Base-by-base conservation (phyloP, 2,329 filamentous ascomycete genomes). In the Ramularia endophylla region DNA sequence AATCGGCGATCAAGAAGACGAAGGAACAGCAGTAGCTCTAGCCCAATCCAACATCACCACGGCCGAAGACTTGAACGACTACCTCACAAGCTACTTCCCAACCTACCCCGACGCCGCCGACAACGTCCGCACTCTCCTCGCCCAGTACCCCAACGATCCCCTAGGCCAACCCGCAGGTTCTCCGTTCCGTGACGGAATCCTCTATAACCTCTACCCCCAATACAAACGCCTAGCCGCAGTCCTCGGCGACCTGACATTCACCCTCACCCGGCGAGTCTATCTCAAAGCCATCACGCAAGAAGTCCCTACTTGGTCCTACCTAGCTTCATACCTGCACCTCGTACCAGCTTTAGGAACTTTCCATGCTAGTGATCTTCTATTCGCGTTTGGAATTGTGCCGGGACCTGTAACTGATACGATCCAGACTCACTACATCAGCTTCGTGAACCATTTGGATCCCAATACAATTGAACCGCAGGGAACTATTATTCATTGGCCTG, bases 221-320 rank as follows among this genome's bases (percentile, higher is more conserved):
- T 89, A 79, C 71, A 90, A 89, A 64, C 81, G 83, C 11, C 68
- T 87, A 0, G 79, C 83, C 1, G 85, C 85, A 27, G 76, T 90
- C 63, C 28, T 77, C 0, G 86, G 86, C 11, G 86, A 92, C 57
- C 55, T 87, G 0, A 77, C 77, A 2, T 90, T 92, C 64, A 89
- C 81, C 0, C 70, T 92, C 0, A 77, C 78, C 0, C 78, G 85
- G 1, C 78, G 86, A 12, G 46, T 72, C 4, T 81, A 85, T 60
- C 73, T 92, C 16, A 57, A 70, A 9, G 43, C 56, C 0, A 61
- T 77, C 2, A 11, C 22, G 11, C 6, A 25, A 6, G 22, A 25
- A 25, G 22, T 25, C 22, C 22, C 22, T 6, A 11, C 22, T 25
- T 89, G 83, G 83, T 85, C 81, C 0, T 89, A 87, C 62, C 72